A percentile compares a stretch with the other conserved stretches of the same genome.
Evolutionary conservation across 371 early-diverging fungal genomes (phyloP).

Genomic region (Batkoa obscura): DNA sequence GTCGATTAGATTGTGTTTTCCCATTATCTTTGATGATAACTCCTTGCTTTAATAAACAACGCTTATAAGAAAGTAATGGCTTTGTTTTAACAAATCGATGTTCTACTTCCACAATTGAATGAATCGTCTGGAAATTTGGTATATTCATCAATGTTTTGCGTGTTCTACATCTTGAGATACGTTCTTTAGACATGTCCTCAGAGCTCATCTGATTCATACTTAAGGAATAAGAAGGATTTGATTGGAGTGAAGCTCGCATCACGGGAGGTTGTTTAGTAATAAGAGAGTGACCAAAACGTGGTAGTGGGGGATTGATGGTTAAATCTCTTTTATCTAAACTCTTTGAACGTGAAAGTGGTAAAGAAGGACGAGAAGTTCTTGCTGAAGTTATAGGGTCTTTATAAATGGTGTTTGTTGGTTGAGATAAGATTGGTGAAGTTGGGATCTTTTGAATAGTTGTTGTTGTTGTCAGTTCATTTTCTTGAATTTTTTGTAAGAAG

Average conservation of each 20-base stretch:
- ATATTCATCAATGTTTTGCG: not conserved
- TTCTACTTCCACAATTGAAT: not conserved
- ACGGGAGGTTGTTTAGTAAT: not conserved
- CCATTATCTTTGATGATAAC: not conserved
- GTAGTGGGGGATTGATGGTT: conserved; percentile 1
- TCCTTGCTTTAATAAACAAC: not conserved
- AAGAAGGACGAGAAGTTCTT: no score
- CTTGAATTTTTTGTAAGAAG: no score
- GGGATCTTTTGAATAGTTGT: no score
- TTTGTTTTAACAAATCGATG: conserved; percentile 1
- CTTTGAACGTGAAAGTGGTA: not conserved
- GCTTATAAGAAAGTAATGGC: not conserved
- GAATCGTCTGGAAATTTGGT: not conserved
- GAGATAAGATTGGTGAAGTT: no score
- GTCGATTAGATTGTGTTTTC: not conserved
- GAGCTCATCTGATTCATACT: not conserved
- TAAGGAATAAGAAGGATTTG: not conserved
- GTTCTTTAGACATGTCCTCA: not conserved
- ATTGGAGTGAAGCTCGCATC: not conserved
- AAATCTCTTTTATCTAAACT: not conserved
- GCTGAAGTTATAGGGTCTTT: no score
- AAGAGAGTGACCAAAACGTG: not conserved
- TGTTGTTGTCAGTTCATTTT: no score
- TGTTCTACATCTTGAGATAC: not conserved
- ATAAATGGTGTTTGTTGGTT: no score